Evolutionary conservation across 2,329 filamentous ascomycete species (phyloP), one percentile per base, ranked within the genome.

Genomic region (Monosporascus sp.): DNA sequence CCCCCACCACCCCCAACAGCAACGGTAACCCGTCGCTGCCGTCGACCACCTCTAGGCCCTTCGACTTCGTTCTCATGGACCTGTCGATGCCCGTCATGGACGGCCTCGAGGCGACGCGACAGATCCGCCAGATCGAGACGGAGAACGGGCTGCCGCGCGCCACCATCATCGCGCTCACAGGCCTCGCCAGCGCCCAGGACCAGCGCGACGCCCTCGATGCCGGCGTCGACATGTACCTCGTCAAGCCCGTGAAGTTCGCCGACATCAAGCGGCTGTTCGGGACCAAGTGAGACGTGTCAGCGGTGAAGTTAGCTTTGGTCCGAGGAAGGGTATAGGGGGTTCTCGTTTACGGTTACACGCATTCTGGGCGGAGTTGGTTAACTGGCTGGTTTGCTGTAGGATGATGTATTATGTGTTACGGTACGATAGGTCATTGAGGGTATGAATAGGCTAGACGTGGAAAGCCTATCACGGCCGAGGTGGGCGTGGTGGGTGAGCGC

Each of bases 61-160:
- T 73, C 39, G 67, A 70, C 48, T 70, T 66, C 24, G 57, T 74
- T 2, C 60, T 74, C 1, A 74, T 74, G 71, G 80, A 83, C 57
- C 74, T 81, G 7, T 76, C 72, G 63, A 83, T 83, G 80, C 80
- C 80, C 0, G 68, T 81, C 5, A 75, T 83, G 58, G 74, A 82
- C 57, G 77, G 77, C 0, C 67, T 79, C 15, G 74, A 75, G 20
- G 71, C 76, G 0, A 81, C 78, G 8, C 68, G 70, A 9, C 70
- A 68, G 51, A 81, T 82, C 20, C 72, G 79, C 3, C 69, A 72
- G 2, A 70, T 77, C 18, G 79, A 82, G 60, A 66, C 68, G 4
- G 70, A 76, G 5, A 65, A 72, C 11, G 66, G 64, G 1, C 57
- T 76, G 3, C 58, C 66, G 2, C 72, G 72, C 1, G 72, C 75